Base-by-base conservation (phyloP, 1,284 basidiomycete species). In the Dichomitus squalens region DNA sequence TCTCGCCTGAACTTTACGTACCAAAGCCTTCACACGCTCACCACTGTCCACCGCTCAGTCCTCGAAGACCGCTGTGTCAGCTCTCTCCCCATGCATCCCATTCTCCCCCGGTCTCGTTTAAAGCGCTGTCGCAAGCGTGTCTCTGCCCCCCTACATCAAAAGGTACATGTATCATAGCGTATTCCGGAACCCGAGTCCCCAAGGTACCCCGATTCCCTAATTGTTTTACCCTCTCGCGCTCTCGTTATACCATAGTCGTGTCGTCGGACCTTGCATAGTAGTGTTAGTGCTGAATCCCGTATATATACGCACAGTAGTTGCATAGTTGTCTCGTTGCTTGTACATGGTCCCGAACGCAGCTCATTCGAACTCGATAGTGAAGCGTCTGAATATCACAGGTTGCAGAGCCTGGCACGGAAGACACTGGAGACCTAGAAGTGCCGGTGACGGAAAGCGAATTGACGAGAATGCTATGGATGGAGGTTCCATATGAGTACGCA, bases 211-310 rank as follows among this genome's bases (percentile, higher is more conserved):
- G 50, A 49, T 49, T 38, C 46, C 46, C 55, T 57, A 57, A 57
- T 57, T n/a, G 51, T 29, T 27, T 49, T 49, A 57, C 44, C 55
- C 55, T 50, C 33, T 53, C 53, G 25, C 38, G 48, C 52, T 41
- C 38, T 29, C 40, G 21, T 49, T 39, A 61, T 61, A 61, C 59
- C 59, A 55, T 47, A 40, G 51, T 21, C 47, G 36, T 29, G 20
- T 35, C 35, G n/a, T 35, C 49, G 36, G 49, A 50, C 34, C 23
- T 38, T 50, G 21, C 29, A 36, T 34, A 31, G 14, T 40, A 31
- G 49, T 23, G 41, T 43, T 43, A 43, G 41, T 43, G 41, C 16
- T 39, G 25, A 38, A 39, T 50, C 31, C 31, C 27, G 4, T 51
- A 34, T 34, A 33, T 51, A 51, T 41, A 1, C 29, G 34, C 34